Evolutionary conservation across 371 early-diverging fungal genomes (phyloP).

Genomic region (Astathelohania contejeani): DNA sequence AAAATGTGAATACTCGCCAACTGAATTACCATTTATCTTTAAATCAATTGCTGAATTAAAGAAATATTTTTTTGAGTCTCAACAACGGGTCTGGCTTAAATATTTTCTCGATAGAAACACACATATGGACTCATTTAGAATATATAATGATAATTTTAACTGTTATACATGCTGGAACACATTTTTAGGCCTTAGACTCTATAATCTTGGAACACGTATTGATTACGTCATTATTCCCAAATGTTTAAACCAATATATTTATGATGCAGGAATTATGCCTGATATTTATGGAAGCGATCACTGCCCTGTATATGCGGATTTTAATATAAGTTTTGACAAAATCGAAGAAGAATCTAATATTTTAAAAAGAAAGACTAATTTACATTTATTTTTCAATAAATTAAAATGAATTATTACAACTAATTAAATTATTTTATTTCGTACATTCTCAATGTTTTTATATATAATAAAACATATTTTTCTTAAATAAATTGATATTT

Average conservation of each 20-base stretch:
- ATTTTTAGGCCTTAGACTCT: slow-evolving; percentile 12
- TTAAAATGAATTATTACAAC: no score
- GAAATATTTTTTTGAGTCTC: slow-evolving; percentile 11
- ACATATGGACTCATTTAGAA: slow-evolving; percentile 28
- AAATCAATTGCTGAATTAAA: slow-evolving; percentile 2
- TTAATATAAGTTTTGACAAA: no score
- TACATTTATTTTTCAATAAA: no score
- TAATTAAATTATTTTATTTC: no score
- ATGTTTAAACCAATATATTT: not conserved
- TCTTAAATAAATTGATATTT: no score
- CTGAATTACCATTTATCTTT: slow-evolving; percentile 27
- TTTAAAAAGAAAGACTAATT: no score
- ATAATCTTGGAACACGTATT: slow-evolving; percentile 36
- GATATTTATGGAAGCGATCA: slow-evolving; percentile 36
- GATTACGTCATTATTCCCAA: slow-evolving; percentile 29
- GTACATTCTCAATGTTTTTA: no score
- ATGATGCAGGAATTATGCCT: slow-evolving; percentile 6
- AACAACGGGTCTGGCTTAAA: slow-evolving; percentile 33
- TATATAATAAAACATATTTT: no score
- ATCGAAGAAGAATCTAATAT: no score
- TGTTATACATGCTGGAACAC: slow-evolving; percentile 45
- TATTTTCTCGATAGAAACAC: slow-evolving; percentile 4
- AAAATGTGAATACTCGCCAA: slow-evolving; percentile 1
- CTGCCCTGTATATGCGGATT: slow-evolving; percentile 45
- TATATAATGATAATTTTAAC: slow-evolving; percentile 1